phyloP scores from a whole-genome alignment of 495 filamentous ascomycete genomes.

The Penicillium alfredii region DNA sequence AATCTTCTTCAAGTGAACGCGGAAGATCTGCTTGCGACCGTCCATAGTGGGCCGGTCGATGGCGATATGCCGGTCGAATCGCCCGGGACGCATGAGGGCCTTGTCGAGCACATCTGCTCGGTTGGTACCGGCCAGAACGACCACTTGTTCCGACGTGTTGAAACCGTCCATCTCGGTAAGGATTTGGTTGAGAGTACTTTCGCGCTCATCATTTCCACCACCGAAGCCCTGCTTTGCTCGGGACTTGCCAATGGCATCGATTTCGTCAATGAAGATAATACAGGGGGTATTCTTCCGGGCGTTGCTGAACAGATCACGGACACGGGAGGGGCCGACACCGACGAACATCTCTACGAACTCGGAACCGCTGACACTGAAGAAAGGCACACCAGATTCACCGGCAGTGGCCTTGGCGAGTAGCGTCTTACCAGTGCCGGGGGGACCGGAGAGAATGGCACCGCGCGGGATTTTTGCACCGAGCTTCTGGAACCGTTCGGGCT shows the following conservation, averaged over 20 bases:
- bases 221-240: constrained; percentile 68
- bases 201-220: constrained; percentile 94
- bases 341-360: constrained; percentile 99
- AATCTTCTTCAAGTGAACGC: constrained; percentile 87
- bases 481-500: constrained; percentile 81
- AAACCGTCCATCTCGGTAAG: constrained; percentile 99
- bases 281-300: constrained; percentile 94
- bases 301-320: constrained; percentile 90
- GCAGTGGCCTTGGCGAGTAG: constrained; percentile 95
- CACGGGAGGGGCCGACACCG: constrained; percentile 91
- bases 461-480: constrained; percentile 96
- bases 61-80: constrained; percentile 90
- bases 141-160: constrained; percentile 94
- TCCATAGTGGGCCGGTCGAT: constrained; percentile 96
- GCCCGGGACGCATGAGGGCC: constrained; percentile 91
- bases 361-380: constrained; percentile 96
- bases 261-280: constrained; percentile 99
- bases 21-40: constrained; percentile 92
- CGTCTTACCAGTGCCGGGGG: constrained; percentile 97
- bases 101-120: constrained; percentile 89
- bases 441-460: constrained; percentile 91
- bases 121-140: constrained; percentile 97
- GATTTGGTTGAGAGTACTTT: constrained; percentile 95
- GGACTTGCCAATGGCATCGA: constrained; percentile 93
- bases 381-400: constrained; percentile 94